A percentile compares a stretch with the other conserved stretches of the same genome.
phyloP scores from a whole-genome alignment of 1,139 yeast genomes.

The Entelexis paramagnoliae region DNA sequence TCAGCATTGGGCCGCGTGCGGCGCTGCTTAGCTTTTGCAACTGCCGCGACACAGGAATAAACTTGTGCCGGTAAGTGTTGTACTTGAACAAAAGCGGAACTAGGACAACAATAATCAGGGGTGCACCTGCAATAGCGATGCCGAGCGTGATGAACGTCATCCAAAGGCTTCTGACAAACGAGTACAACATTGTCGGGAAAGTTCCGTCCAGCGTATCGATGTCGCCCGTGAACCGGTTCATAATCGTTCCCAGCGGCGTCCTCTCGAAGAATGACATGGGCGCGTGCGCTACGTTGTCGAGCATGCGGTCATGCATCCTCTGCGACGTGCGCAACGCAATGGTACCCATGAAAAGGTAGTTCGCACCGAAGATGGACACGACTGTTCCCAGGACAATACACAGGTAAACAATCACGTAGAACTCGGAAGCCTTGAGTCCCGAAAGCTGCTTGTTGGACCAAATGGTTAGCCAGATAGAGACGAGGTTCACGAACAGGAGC shows the following conservation, averaged over 20 bases:
- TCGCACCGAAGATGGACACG: conserved; percentile 7
- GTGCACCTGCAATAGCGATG: conserved; percentile 54
- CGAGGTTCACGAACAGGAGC: conserved; percentile 14
- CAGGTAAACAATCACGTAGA: conserved; percentile 19
- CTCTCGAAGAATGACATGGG: conserved; percentile 62
- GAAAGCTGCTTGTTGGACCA: conserved; percentile 43
- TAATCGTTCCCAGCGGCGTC: conserved; percentile 58
- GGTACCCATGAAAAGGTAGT: conserved; percentile 18
- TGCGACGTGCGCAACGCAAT: conserved; percentile 24
- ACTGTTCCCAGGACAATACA: conserved; percentile 11
- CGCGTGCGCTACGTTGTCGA: conserved; percentile 60
- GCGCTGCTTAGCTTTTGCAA: conserved; percentile 65
- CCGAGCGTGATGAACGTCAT: conserved; percentile 43
- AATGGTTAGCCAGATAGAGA: conserved; percentile 56
- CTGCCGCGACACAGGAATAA: conserved; percentile 70
- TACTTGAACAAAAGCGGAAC: conserved; percentile 50
- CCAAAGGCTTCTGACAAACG: conserved; percentile 44
- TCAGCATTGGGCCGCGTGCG: conserved; percentile 66
- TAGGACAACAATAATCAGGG: conserved; percentile 44
- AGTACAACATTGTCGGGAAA: conserved; percentile 29
- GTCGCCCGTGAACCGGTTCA: conserved; percentile 67
- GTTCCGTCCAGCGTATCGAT: conserved; percentile 46
- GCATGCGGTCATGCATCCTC: conserved; percentile 68
- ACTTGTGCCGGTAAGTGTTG: conserved; percentile 68
- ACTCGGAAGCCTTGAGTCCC: conserved; percentile 18